phyloP scores from a whole-genome alignment of 768 basidiomycete genomes.

The Russula lepida region DNA sequence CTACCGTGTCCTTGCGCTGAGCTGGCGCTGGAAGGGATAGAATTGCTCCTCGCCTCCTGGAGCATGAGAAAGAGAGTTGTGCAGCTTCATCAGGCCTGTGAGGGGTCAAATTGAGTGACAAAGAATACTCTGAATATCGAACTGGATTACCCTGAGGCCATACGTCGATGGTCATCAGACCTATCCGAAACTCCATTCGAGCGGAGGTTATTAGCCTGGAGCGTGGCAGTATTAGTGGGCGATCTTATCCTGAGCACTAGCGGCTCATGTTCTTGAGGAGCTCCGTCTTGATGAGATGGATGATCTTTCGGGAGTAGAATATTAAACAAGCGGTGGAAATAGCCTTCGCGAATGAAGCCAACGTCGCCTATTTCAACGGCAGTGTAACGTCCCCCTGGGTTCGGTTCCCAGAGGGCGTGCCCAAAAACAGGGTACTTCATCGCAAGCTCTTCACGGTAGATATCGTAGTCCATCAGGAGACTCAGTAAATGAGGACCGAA shows the following conservation, averaged over 20 bases:
- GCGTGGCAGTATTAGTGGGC: neutral
- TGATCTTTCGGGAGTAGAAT: neutral
- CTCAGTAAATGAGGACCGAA: neutral
- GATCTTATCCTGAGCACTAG: neutral
- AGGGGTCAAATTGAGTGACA: neutral
- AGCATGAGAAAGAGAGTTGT: neutral
- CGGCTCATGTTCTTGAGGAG: neutral
- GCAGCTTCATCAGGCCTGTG: neutral
- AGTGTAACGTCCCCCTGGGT: neutral
- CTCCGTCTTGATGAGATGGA: neutral
- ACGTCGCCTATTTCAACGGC: neutral
- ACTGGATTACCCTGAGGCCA: neutral
- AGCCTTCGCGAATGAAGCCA: neutral
- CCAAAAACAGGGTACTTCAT: neutral
- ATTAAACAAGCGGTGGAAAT: neutral
- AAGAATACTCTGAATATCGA: neutral
- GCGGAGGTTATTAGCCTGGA: neutral
- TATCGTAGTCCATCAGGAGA: neutral
- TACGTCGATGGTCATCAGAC: neutral
- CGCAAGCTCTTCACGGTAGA: neutral
- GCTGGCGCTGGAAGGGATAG: neutral
- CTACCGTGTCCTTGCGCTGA: neutral
- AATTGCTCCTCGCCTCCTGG: neutral
- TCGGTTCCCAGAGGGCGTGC: neutral
- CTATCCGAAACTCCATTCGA: neutral